These are phyloP conservation scores for Sporothrix humicola DNA, from an alignment of 2,329 filamentous ascomycete genomes.

Conservation along the genomic window DNA sequence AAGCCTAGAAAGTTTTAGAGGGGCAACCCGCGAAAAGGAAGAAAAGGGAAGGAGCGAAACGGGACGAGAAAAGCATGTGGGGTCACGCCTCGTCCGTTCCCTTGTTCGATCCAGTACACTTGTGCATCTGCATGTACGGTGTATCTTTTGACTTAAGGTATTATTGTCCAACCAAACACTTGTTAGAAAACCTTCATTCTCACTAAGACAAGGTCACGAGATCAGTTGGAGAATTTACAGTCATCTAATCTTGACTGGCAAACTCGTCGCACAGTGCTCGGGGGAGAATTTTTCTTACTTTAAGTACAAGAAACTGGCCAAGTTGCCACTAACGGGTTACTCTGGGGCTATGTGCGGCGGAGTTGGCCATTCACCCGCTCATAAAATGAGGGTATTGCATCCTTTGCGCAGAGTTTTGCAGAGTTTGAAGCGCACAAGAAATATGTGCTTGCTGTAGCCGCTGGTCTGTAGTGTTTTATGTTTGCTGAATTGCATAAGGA, in stretches of 20 bases:
- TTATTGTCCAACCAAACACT: no score
- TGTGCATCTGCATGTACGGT: no score
- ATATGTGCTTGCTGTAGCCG: not conserved
- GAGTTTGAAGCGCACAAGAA: not conserved
- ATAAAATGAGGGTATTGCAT: not conserved
- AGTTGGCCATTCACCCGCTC: constrained; percentile 19
- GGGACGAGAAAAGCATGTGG: constrained; percentile 17
- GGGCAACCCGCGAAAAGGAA: constrained; percentile 20
- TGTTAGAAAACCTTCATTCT: no score
- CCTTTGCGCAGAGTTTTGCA: not conserved
- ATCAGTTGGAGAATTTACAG: not conserved
- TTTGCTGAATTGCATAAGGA: not conserved
- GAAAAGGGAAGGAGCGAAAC: constrained; percentile 22
- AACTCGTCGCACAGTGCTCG: not conserved
- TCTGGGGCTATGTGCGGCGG: constrained; percentile 9
- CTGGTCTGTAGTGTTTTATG: not conserved
- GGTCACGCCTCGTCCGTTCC: no score
- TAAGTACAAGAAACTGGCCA: no score
- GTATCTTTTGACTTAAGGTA: no score
- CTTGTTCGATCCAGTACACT: no score
- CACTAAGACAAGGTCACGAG: constrained; percentile 4
- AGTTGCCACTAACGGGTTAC: constrained; percentile 11
- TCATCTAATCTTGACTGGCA: not conserved
- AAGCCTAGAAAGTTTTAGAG: constrained; percentile 22
- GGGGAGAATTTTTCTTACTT: not conserved